Evolutionary conservation across 495 filamentous ascomycete genomes (phyloP).

Genomic region (Aspergillus baeticus): DNA sequence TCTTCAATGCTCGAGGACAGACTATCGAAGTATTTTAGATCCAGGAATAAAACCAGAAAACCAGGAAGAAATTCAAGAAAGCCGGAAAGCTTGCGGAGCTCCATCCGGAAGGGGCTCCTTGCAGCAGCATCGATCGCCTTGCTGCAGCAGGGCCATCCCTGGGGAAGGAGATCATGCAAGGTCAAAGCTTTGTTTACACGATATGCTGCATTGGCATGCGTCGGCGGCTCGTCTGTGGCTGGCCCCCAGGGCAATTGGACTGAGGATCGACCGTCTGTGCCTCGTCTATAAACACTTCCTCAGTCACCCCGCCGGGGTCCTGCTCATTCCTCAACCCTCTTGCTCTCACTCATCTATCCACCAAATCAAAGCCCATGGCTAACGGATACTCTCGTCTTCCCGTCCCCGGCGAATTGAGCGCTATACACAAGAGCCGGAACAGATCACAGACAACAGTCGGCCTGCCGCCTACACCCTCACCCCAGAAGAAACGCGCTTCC

Average conservation of each 20-base stretch:
- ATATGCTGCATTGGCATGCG: conserved; percentile 42
- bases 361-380: conserved; percentile 44
- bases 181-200: conserved; percentile 46
- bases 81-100: conserved; percentile 17
- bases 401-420: conserved; percentile 37
- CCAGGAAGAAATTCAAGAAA: background rate
- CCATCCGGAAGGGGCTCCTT: conserved; percentile 29
- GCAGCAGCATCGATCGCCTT: conserved; percentile 42
- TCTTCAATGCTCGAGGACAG: background rate
- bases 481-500: conserved; percentile 32
- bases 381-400: conserved; percentile 33
- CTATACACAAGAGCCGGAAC: conserved; percentile 32
- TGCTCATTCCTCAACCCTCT: conserved; percentile 1
- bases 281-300: conserved; percentile 41
- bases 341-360: background rate
- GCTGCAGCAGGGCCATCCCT: conserved; percentile 41
- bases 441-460: conserved; percentile 36
- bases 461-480: conserved; percentile 30
- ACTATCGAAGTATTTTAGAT: background rate
- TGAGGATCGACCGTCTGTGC: background rate
- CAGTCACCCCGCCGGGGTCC: conserved; percentile 2
- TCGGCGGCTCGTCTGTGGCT: conserved; percentile 29
- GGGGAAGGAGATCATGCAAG: conserved; percentile 46
- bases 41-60: background rate
- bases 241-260: conserved; percentile 17